Conservation (phyloP, 2,329 filamentous ascomycete genomes). For the Thielaviopsis musarum region DNA sequence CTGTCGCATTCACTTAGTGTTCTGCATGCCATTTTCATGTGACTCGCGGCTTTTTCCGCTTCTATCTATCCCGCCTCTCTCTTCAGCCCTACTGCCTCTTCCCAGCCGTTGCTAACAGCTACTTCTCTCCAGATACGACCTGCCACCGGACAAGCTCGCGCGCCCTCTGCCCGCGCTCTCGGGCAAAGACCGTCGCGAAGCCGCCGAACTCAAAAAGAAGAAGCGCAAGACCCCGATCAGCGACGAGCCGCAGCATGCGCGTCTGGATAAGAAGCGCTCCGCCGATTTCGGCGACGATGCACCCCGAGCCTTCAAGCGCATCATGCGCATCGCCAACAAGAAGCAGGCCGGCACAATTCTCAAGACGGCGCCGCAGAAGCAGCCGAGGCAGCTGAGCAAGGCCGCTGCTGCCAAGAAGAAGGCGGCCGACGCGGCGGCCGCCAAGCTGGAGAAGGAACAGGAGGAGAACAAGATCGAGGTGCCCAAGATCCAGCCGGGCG, state of each 20-base stretch:
- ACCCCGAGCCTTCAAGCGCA: conserved; percentile 68
- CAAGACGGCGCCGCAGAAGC: conserved; percentile 6
- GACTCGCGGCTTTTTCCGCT: background rate
- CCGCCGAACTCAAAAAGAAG: conserved; percentile 15
- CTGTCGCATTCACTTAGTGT: too few species aligned
- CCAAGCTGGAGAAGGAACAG: conserved; percentile 14
- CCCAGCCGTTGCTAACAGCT: background rate
- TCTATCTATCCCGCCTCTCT: background rate
- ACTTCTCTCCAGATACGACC: conserved; percentile 3
- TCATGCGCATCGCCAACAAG: conserved; percentile 55
- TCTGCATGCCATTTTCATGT: too few species aligned
- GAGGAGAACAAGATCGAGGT: conserved; percentile 20
- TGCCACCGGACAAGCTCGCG: conserved; percentile 5
- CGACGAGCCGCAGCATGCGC: conserved; percentile 25
- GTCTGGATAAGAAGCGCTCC: conserved; percentile 18
- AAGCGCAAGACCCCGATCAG: conserved; percentile 17
- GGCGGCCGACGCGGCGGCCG: conserved; percentile 14
- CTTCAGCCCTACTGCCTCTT: background rate
- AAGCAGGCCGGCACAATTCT: conserved; percentile 9
- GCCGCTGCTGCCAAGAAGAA: conserved; percentile 48
- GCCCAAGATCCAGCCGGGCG: conserved; percentile 65
- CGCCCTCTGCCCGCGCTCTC: conserved; percentile 9
- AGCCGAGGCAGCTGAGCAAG: conserved; percentile 25
- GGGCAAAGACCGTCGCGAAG: conserved; percentile 8
- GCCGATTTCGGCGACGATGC: conserved; percentile 52